Percentiles rank a stretch among this genome's conserved stretches.
Conservation (phyloP, 2,329 filamentous ascomycete genomes). For the Cadophora sp. region DNA sequence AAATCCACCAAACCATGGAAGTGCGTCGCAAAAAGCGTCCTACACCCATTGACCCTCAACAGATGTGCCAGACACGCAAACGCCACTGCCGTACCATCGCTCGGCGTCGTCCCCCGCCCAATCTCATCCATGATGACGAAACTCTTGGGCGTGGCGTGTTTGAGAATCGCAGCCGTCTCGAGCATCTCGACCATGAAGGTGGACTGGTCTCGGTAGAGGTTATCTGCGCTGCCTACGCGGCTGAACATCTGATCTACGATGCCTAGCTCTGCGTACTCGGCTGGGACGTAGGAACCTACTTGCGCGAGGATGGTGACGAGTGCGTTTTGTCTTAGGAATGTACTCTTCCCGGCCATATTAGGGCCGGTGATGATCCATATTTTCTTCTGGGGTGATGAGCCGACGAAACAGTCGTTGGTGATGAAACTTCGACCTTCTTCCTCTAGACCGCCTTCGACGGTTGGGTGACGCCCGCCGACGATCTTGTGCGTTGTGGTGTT, state of each 20-base stretch:
- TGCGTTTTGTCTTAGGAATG: slow-evolving; percentile 94
- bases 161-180: slow-evolving; percentile 90
- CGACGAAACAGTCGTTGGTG: slow-evolving; percentile 84
- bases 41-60: slow-evolving; percentile 76
- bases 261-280: slow-evolving; percentile 82
- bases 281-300: slow-evolving; percentile 90
- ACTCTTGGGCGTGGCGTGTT: slow-evolving; percentile 79
- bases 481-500: slow-evolving; percentile 73
- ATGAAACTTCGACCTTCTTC: slow-evolving; percentile 84
- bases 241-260: slow-evolving; percentile 97
- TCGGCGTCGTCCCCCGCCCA: slow-evolving; percentile 89
- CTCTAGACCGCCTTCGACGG: slow-evolving; percentile 82
- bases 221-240: slow-evolving; percentile 91
- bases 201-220: slow-evolving; percentile 91
- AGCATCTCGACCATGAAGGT: slow-evolving; percentile 99
- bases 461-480: slow-evolving; percentile 87
- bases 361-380: slow-evolving; percentile 78
- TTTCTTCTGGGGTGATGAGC: slow-evolving; percentile 61
- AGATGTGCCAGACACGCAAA: slow-evolving; percentile 89
- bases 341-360: slow-evolving; percentile 99
- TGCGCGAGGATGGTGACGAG: slow-evolving; percentile 94
- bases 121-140: slow-evolving; percentile 99
- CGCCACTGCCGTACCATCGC: slow-evolving; percentile 88
- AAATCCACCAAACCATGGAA: slow-evolving; percentile 87
- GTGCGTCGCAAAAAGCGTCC: slow-evolving; percentile 92